Evolutionary conservation across 2,329 filamentous ascomycete species (phyloP), one percentile per base, ranked within the genome.

Genomic region (Colletotrichum gloeosporioides): DNA sequence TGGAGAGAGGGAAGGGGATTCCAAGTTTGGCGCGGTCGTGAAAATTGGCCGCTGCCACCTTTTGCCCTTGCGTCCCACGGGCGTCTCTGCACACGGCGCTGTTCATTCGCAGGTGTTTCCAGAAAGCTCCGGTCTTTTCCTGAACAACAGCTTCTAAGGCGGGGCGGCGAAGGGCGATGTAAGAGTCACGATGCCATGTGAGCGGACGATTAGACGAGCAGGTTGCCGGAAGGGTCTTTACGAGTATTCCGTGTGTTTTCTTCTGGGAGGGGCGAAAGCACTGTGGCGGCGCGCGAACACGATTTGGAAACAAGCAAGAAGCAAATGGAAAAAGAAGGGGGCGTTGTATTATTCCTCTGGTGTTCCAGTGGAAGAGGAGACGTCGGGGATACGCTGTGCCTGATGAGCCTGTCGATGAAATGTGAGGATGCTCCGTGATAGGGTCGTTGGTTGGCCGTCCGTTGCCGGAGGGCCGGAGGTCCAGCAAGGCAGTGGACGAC

Each of bases 361-460:
- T 49, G 44, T 13, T 64, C 44, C 34, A 16, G 34, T 16, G 29
- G 34, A 16, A 34, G 66, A 25, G 49, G 32, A 15, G 15, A 66
- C 22, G 22, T 18, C 15, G 25, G 57, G 64, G 57, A 74, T 62
- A 34, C 9, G 69, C 62, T n/a, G 69, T 75, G 31, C 73, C 36
- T 72, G 69, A 75, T 66, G 39, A 63, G 25, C 69, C 36, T 74
- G 62, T 15, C 34, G 55, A 29, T 31, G 73, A 63, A 57, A 73
- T 62, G 55, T 34, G 63, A 67, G 55, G 8, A 57, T 55, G 72
- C 44, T 15, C 31, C 44, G 31, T 59, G 57, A 70, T 71, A 64
- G 59, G 71, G n/a, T 25, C 39, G 29, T 32, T 44, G 18, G 27
- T 31, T 29, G 25, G 12, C 22, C 39, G 18, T 16, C 16, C 66